Evolutionary conservation across 2,329 filamentous ascomycete species (phyloP).

Genomic region (Diaporthe velutina): DNA sequence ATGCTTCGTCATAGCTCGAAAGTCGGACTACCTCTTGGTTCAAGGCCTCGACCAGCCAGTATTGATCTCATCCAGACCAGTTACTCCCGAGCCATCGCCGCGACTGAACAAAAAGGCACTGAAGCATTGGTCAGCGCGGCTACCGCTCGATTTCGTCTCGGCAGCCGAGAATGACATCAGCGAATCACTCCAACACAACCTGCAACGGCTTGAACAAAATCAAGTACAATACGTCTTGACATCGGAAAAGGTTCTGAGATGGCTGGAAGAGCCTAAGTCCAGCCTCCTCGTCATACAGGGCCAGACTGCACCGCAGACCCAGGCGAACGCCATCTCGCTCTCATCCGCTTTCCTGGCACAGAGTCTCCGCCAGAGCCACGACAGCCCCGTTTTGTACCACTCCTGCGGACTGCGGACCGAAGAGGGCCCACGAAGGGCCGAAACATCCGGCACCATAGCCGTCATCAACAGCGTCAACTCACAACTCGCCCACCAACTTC

Average conservation of each 20-base stretch:
- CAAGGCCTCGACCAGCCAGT: background rate
- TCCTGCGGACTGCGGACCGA: background rate
- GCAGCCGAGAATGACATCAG: background rate
- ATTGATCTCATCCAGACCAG: background rate
- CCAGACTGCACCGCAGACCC: background rate
- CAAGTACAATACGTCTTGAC: background rate
- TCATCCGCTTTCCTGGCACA: background rate
- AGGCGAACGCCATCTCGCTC: background rate
- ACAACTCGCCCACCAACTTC: background rate
- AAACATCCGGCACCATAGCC: background rate
- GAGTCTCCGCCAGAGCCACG: background rate
- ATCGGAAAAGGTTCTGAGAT: background rate
- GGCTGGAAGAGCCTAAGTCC: background rate
- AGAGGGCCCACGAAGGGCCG: background rate
- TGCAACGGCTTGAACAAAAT: background rate
- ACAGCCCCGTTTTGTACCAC: background rate
- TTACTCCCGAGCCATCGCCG: background rate
- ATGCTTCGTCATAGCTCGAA: background rate
- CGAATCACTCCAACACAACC: background rate
- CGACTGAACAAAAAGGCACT: background rate
- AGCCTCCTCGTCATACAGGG: background rate
- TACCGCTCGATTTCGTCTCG: background rate
- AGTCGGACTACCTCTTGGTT: background rate
- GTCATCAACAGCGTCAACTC: background rate
- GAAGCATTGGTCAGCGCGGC: background rate